These are phyloP conservation scores for Xanthoconium stramineum DNA, from an alignment of 768 basidiomycete species.

Conservation along the genomic window DNA sequence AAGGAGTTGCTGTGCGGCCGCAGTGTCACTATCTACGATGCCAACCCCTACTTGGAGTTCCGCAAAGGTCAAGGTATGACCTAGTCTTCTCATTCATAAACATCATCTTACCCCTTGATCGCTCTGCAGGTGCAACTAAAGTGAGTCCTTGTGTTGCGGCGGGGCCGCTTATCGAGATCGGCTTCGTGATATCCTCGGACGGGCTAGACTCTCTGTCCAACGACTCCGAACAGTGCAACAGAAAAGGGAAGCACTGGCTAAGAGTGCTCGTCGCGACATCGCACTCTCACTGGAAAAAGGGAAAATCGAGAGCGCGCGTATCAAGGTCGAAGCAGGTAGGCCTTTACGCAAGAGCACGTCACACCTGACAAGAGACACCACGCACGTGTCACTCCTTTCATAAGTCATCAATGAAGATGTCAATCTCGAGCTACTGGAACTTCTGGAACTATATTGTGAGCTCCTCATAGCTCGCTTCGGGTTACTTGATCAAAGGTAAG, in stretches of 20 bases:
- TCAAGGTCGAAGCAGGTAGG: conserved; percentile 83
- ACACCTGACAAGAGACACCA: conserved; percentile 15
- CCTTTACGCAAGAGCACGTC: conserved; percentile 11
- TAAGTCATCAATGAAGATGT: conserved; percentile 83
- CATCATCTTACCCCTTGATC: conserved; percentile 1
- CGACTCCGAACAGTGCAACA: conserved; percentile 82
- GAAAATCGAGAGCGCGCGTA: conserved; percentile 79
- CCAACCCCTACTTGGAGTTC: conserved; percentile 50
- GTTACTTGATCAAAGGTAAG: conserved; percentile 84
- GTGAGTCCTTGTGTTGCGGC: conserved; percentile 26
- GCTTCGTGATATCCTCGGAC: conserved; percentile 3
- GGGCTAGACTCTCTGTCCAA: conserved; percentile 73
- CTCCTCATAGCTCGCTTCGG: conserved; percentile 91
- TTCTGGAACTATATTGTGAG: conserved; percentile 93
- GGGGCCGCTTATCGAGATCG: not conserved
- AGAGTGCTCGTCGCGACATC: conserved; percentile 71
- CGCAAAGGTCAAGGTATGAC: conserved; percentile 55
- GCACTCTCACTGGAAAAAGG: conserved; percentile 74
- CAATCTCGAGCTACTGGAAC: conserved; percentile 82
- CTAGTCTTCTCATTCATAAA: not conserved
- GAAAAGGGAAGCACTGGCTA: conserved; percentile 88
- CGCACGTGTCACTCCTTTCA: conserved; percentile 4
- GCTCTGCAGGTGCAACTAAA: conserved; percentile 44
- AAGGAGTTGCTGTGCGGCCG: not conserved
- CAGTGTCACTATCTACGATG: conserved; percentile 16